Evolutionary conservation across 2,329 filamentous ascomycete species (phyloP).

Genomic region (Acephala macrosclerotiorum): DNA sequence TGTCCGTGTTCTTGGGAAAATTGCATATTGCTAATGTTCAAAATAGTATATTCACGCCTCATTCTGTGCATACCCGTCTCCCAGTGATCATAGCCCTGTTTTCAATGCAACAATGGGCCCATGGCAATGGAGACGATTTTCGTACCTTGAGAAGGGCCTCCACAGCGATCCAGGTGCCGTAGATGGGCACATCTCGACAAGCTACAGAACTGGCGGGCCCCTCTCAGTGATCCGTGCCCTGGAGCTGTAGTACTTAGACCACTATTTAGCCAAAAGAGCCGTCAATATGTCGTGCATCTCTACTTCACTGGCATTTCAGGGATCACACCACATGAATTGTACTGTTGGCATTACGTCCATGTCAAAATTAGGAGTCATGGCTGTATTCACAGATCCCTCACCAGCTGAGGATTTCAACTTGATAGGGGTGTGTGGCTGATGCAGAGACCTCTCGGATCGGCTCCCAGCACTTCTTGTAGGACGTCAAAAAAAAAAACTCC

Average conservation of each 20-base stretch:
- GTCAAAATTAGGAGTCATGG: background rate
- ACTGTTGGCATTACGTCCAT: background rate
- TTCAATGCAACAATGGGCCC: background rate
- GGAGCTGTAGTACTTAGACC: background rate
- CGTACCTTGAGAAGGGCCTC: background rate
- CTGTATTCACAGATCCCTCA: background rate
- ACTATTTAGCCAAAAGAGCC: background rate
- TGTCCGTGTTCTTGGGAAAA: background rate
- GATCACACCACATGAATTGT: background rate
- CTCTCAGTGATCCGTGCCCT: background rate
- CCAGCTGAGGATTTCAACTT: constrained; percentile 2
- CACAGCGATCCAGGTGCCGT: background rate
- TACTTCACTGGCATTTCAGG: background rate
- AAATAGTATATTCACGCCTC: constrained; percentile 2
- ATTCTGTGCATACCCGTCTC: constrained; percentile 8
- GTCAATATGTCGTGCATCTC: constrained; percentile 12
- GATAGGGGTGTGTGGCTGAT: background rate
- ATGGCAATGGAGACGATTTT: constrained; percentile 5
- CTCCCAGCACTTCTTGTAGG: background rate
- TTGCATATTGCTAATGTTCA: constrained; percentile 7
- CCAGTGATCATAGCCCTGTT: background rate
- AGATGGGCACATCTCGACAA: background rate
- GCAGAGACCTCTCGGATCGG: background rate
- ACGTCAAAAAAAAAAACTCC: background rate
- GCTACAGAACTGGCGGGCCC: background rate